phyloP scores from a whole-genome alignment of 1,139 yeast species.

The Candida freyschussii region DNA sequence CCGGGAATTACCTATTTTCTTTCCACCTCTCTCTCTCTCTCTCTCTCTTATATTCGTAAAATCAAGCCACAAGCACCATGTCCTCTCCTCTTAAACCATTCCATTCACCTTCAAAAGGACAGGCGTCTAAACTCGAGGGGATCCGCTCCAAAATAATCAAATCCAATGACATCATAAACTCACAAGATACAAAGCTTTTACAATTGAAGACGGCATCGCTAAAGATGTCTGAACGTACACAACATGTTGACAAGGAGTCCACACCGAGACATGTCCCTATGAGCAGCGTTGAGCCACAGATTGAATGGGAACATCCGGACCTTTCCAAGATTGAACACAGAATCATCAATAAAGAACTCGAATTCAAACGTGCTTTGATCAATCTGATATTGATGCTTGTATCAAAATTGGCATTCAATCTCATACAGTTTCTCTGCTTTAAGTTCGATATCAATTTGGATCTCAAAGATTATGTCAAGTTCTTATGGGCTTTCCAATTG shows the following conservation, averaged over 20 bases:
- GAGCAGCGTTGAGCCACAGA: constrained; percentile 8
- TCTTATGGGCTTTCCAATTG: constrained; percentile 24
- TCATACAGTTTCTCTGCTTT: constrained; percentile 21
- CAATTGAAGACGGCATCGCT: too few species aligned
- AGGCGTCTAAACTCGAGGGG: constrained; percentile 9
- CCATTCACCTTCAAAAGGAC: constrained; percentile 7
- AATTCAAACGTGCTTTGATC: constrained; percentile 30
- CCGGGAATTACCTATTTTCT: background rate
- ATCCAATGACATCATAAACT: too few species aligned
- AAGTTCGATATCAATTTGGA: constrained; percentile 17
- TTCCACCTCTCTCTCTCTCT: constrained; percentile 3
- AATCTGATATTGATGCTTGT: constrained; percentile 29
- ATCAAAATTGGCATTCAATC: constrained; percentile 27
- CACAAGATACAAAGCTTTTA: too few species aligned
- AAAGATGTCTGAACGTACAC: too few species aligned
- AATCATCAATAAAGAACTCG: constrained; percentile 35
- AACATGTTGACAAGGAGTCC: too few species aligned
- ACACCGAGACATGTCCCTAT: too few species aligned
- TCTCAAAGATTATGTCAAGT: constrained; percentile 3
- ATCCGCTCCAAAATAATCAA: constrained; percentile 13
- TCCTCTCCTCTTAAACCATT: constrained; percentile 7
- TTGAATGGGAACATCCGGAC: constrained; percentile 25
- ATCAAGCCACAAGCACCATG: too few species aligned
- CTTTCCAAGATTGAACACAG: constrained; percentile 26
- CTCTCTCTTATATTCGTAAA: too few species aligned